phyloP scores from a whole-genome alignment of 75 land plant species.

The Azolla pinnata region DNA sequence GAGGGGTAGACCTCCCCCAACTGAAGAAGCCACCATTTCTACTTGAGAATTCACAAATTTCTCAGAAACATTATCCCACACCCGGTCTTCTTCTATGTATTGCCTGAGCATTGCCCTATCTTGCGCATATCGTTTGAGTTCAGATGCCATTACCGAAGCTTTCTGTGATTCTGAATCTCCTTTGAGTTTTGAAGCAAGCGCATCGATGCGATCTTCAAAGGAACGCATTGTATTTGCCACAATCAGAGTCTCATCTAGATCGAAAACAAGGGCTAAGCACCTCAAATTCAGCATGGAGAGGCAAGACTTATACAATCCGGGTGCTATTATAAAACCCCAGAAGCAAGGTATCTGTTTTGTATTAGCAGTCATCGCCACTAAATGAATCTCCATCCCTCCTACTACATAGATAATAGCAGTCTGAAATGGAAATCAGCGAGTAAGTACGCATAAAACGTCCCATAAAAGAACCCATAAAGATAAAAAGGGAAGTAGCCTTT shows the following conservation, averaged over 20 bases:
- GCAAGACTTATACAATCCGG: slow-evolving; percentile 61
- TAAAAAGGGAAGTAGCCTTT: no score
- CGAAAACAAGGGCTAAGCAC: slow-evolving; percentile 90
- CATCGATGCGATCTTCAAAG: slow-evolving; percentile 86
- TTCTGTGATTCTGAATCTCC: slow-evolving; percentile 52
- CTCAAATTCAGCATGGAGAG: slow-evolving; percentile 77
- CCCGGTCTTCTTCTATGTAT: slow-evolving; percentile 40
- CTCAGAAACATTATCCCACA: slow-evolving; percentile 33
- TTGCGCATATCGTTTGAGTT: slow-evolving; percentile 47
- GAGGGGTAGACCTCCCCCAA: slow-evolving; percentile 23
- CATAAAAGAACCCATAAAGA: not conserved
- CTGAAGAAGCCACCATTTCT: slow-evolving; percentile 31
- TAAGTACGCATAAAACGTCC: not conserved
- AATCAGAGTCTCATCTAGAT: slow-evolving; percentile 95
- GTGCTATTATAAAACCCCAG: slow-evolving; percentile 64
- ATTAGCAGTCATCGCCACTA: slow-evolving; percentile 78
- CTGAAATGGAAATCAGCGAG: slow-evolving; percentile 24
- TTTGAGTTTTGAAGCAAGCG: slow-evolving; percentile 41
- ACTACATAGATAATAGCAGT: slow-evolving; percentile 56
- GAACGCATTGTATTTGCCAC: slow-evolving; percentile 95
- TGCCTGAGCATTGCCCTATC: slow-evolving; percentile 39
- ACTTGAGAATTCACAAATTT: slow-evolving; percentile 37
- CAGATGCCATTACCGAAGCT: slow-evolving; percentile 41
- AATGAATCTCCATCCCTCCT: slow-evolving; percentile 69
- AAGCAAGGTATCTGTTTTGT: slow-evolving; percentile 60